Evolutionary conservation across 495 filamentous ascomycete species (phyloP), one percentile per base, ranked within the genome.

Genomic region (Hypoxylon fuscum): DNA sequence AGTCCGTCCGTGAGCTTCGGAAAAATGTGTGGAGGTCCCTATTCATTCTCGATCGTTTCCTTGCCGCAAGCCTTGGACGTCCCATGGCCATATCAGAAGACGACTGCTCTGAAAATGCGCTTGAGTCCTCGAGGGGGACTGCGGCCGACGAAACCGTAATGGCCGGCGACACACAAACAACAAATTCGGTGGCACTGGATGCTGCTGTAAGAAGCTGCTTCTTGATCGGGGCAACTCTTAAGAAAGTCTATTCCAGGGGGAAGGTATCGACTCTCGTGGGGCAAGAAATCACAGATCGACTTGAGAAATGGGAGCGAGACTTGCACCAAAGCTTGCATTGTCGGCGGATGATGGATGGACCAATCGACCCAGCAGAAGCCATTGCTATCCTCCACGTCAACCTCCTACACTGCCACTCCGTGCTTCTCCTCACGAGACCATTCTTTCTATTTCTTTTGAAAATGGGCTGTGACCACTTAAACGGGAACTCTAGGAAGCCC

Each of bases 361-460:
- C 79, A 20, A 69, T 61, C 60, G 66, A 78, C 59, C 57, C 82
- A 59, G 77, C 80, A 69, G 76, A 86, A 74, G 85, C 84, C 20
- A 78, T 91, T 21, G 85, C 86, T 7, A 83, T 83, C 25, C 79
- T 90, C 18, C 89, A 91, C 62, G 77, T 86, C 27, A 86, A 90
- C 56, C 79, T 89, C 7, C 78, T 89, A 14, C 88, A 90, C 60
- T 88, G 87, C 59, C 89, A 90, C 74, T 90, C 88, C 1, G 85
- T 92, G 42, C 84, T 92, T 18, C 77, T 92, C 4, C 77, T 93
- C n/a, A 86, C 84, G 22, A 75, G 85, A 45, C 90, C 90, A 3
- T 88, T 93, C 62, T 88, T 92, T 48, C 74, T 91, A 42, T 72
- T 67, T 17, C 59, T 75, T 12, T 59, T 79, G 12, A 68, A 72